A percentile compares a stretch with the other conserved stretches of the same genome.
Evolutionary conservation across 352 stramenopile genomes (phyloP).

Genomic region (Hyaloperonospora brassicae): DNA sequence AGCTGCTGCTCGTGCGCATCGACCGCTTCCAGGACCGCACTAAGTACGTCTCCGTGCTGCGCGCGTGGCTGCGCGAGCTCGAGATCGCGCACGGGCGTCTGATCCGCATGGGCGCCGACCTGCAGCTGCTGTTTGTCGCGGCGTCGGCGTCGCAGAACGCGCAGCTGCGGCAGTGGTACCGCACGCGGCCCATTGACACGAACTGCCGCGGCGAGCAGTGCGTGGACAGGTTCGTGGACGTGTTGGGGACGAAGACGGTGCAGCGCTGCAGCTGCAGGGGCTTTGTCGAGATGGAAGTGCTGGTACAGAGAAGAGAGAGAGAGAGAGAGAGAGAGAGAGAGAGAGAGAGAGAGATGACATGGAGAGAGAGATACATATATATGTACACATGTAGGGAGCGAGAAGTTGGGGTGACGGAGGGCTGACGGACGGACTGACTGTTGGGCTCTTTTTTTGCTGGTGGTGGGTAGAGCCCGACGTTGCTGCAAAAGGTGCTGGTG

Average conservation of each 20-base stretch:
- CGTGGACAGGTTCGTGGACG: conserved; percentile 66
- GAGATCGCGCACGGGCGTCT: conserved; percentile 43
- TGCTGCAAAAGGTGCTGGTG: conserved; percentile 65
- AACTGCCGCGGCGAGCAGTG: conserved; percentile 52
- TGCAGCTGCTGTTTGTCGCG: conserved; percentile 58
- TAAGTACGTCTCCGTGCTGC: conserved; percentile 51
- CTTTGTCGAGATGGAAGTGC: conserved; percentile 74
- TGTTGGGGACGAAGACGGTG: conserved; percentile 50
- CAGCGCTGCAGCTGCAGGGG: conserved; percentile 38
- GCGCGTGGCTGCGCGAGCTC: conserved; percentile 49
- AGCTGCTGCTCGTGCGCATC: conserved; percentile 59
- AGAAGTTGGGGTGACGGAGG: background rate
- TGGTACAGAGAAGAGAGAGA: conserved; percentile 48
- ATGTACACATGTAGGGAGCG: no score
- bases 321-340: background rate
- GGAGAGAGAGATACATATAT: no score
- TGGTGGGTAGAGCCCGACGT: conserved; percentile 27
- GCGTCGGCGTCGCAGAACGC: conserved; percentile 33
- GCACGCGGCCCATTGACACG: conserved; percentile 43
- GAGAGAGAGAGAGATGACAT: no score
- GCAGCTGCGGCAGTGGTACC: conserved; percentile 39
- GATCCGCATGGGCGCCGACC: conserved; percentile 41
- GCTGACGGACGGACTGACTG: no score
- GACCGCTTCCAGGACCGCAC: conserved; percentile 58
- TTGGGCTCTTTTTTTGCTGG: conserved; percentile 8